A percentile compares a stretch with the other conserved stretches of the same genome.
phyloP scores from a whole-genome alignment of 192 early-diverging fungal species.

The Kickxella alabastrina region DNA sequence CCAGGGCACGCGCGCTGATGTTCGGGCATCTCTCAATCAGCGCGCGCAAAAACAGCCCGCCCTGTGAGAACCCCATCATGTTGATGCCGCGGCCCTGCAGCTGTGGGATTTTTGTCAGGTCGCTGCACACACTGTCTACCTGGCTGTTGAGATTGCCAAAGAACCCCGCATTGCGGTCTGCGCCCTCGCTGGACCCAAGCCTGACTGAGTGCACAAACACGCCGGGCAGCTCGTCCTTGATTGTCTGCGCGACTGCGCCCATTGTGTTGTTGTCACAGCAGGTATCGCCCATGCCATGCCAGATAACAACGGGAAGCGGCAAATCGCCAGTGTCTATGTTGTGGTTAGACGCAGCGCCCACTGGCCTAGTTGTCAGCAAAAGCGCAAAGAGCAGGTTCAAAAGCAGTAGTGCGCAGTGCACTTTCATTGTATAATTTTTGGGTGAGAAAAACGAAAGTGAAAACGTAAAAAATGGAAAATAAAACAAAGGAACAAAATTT shows the following conservation, averaged over 20 bases:
- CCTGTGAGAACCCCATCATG: conserved; percentile 88
- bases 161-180: conserved; percentile 78
- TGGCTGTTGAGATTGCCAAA: conserved; percentile 84
- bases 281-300: conserved; percentile 90
- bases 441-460: too few relatives aligned
- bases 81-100: conserved; percentile 73
- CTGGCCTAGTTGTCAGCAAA: too few relatives aligned
- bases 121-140: conserved; percentile 71
- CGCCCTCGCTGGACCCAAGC: conserved; percentile 60
- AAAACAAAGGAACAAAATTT: too few relatives aligned
- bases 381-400: too few relatives aligned
- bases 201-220: conserved; percentile 74
- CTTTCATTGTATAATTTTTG: too few relatives aligned
- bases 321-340: too few relatives aligned
- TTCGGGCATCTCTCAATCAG: conserved; percentile 80
- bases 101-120: conserved; percentile 56
- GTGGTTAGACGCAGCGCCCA: too few relatives aligned
- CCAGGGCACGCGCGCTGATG: conserved; percentile 67
- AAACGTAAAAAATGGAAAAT: too few relatives aligned
- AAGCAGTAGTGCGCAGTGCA: too few relatives aligned
- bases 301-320: conserved; percentile 60
- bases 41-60: conserved; percentile 69
- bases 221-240: conserved; percentile 56
- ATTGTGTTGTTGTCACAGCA: conserved; percentile 70
- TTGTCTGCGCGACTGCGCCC: conserved; percentile 40